These are phyloP conservation scores for Sporothrix dimorphospora DNA, from an alignment of 2,329 filamentous ascomycete species.

Conservation along the genomic window DNA sequence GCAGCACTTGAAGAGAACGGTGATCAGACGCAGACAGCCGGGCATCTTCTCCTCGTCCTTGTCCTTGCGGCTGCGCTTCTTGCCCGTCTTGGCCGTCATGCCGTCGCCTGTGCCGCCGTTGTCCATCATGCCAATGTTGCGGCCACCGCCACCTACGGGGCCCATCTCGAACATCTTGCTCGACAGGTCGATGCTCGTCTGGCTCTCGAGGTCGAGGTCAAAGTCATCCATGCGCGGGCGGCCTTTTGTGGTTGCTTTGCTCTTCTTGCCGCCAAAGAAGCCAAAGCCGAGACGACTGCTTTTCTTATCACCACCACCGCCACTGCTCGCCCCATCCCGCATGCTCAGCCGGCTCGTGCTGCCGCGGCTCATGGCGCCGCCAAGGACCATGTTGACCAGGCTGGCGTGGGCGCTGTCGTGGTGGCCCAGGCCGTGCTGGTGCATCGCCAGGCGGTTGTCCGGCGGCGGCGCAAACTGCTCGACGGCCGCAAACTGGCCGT, in stretches of 20 bases:
- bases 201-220: slow-evolving; percentile 66
- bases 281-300: slow-evolving; percentile 2
- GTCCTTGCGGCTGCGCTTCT: slow-evolving; percentile 21
- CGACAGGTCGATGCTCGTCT: slow-evolving; percentile 51
- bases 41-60: slow-evolving; percentile 52
- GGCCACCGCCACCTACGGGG: background rate
- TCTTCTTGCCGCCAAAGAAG: slow-evolving; percentile 35
- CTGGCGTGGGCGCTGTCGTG: slow-evolving; percentile 31
- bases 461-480: slow-evolving; percentile 66
- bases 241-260: slow-evolving; percentile 30
- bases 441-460: slow-evolving; percentile 32
- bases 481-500: slow-evolving; percentile 55
- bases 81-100: background rate
- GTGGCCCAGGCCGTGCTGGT: slow-evolving; percentile 31
- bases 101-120: background rate
- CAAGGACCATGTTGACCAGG: slow-evolving; percentile 33
- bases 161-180: slow-evolving; percentile 47
- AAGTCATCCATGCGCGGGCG: slow-evolving; percentile 57
- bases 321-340: slow-evolving; percentile 22
- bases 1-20: slow-evolving; percentile 59
- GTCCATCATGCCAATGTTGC: slow-evolving; percentile 8
- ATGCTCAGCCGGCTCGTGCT: slow-evolving; percentile 41
- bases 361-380: slow-evolving; percentile 33
- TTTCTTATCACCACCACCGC: background rate
- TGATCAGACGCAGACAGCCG: slow-evolving; percentile 52